Evolutionary conservation across 305 asterid genomes (phyloP).

Genomic region (Euphrasia arctica): DNA sequence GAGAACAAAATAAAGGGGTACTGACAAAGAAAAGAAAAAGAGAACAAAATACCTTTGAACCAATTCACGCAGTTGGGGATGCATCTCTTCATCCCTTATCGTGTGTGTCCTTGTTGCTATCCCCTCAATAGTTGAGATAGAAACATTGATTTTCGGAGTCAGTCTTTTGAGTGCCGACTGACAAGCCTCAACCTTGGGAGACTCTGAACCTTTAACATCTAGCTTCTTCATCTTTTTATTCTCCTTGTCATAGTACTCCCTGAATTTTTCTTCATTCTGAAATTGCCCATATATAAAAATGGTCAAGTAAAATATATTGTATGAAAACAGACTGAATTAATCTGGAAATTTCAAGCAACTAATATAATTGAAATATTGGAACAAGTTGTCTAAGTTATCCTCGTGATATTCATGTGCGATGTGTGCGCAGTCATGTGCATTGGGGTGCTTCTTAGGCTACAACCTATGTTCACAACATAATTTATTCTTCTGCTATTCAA

Average conservation of each 20-base stretch:
- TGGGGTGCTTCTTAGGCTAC: not conserved
- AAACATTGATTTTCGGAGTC: slow-evolving; percentile 20
- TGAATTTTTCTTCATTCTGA: slow-evolving; percentile 27
- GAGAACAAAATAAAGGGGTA: not conserved
- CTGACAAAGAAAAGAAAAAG: not conserved
- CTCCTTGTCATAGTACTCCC: slow-evolving; percentile 11
- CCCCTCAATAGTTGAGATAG: slow-evolving; percentile 16
- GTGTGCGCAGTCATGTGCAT: not conserved
- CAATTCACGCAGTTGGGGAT: slow-evolving; percentile 21
- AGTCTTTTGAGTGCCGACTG: slow-evolving; percentile 6
- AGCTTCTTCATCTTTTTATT: slow-evolving; percentile 23
- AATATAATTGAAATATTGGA: not conserved
- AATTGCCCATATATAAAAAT: slow-evolving; percentile 1
- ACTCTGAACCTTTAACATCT: slow-evolving; percentile 14
- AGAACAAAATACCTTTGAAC: slow-evolving; percentile 15
- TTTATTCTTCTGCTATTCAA: not conserved
- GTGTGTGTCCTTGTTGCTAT: slow-evolving; percentile 9
- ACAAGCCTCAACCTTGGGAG: slow-evolving; percentile 12
- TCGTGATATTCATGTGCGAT: not conserved
- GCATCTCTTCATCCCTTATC: slow-evolving; percentile 26
- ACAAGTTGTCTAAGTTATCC: not conserved
- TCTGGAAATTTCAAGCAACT: not conserved
- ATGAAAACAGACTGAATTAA: not conserved
- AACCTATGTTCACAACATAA: not conserved
- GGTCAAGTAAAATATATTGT: not conserved